Base-by-base conservation (phyloP, 495 filamentous ascomycete genomes). In the Tuber umbilicatum region DNA sequence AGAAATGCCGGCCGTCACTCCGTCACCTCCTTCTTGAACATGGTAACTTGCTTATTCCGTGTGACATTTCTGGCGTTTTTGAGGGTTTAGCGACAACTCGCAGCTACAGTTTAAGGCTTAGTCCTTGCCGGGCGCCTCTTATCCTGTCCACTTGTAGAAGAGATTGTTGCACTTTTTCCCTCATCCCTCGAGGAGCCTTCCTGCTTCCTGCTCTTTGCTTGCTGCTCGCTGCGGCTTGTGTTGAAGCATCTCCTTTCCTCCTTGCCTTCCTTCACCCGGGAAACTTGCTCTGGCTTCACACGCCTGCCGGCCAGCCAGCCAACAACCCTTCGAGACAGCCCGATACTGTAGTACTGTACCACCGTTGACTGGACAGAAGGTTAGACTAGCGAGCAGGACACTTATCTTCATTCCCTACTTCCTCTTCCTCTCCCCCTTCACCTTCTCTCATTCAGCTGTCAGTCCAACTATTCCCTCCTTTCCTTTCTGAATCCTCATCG, bases 371-470 rank as follows among this genome's bases (percentile, higher is more conserved):
- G 55, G 55, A 64, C 27, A 35, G 55, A 14, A 27, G 10, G 50
- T 60, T 27, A 9, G 39, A 7, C 39, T 7, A 16, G 27, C 55
- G 27, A 64, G 12, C n/a, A 0, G 12, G 55, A 64, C 10, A 31
- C 55, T 64, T 31, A n/a, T 64, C n/a, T 64, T 40, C 68, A 39
- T 41, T 55, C 35, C 27, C 70, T 42, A 27, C 71, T 72, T 55
- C 17, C 74, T 72, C 71, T n/a, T 41, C 39, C 19, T 31, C 27
- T 42, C 42, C 40, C 27, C 10, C 38, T 72, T 70, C 50, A 19
- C 60, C 19, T 67, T 73, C 74, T 75, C 70, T 73, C 71, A 55
- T 64, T 64, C 55, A 31, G 10, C 31, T n/a, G 10, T 31, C 14
- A 16, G n/a, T 31, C 55, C 55, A 31, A 64, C 55, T 16, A 64